Evolutionary conservation across 2,329 filamentous ascomycete species (phyloP).

Genomic region (Knufia petricola): DNA sequence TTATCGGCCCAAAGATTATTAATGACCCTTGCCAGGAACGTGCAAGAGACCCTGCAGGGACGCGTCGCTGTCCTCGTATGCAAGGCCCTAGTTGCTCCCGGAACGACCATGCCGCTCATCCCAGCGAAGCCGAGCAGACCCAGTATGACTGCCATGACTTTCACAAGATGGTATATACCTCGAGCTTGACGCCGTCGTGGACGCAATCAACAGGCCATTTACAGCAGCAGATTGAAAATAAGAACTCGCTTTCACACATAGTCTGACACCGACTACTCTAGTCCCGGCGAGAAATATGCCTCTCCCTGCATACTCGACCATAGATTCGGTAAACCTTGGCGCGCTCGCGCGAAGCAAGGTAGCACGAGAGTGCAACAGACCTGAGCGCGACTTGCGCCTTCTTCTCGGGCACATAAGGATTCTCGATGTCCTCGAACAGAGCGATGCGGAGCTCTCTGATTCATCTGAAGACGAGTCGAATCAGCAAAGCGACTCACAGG

Average conservation of each 20-base stretch:
- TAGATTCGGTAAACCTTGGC: neutral
- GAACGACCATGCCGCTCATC: no score
- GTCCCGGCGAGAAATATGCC: neutral
- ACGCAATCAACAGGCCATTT: no score
- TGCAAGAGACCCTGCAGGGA: no score
- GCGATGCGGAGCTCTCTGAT: neutral
- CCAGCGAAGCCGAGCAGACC: neutral
- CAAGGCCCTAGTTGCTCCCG: no score
- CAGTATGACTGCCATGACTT: neutral
- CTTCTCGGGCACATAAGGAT: constrained; percentile 14
- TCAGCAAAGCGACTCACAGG: no score
- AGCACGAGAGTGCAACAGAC: neutral
- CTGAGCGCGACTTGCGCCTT: constrained; percentile 11
- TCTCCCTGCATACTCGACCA: neutral
- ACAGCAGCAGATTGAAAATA: no score
- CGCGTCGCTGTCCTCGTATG: no score
- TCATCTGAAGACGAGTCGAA: neutral
- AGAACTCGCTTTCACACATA: neutral
- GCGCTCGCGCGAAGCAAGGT: neutral
- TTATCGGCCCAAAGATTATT: no score
- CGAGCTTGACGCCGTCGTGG: no score
- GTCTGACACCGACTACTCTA: neutral
- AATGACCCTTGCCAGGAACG: no score
- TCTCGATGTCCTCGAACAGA: constrained; percentile 14
- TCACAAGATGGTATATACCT: neutral